Conservation (phyloP, 129 eudicot species). For the carrot (Daucus carota) region DNA sequence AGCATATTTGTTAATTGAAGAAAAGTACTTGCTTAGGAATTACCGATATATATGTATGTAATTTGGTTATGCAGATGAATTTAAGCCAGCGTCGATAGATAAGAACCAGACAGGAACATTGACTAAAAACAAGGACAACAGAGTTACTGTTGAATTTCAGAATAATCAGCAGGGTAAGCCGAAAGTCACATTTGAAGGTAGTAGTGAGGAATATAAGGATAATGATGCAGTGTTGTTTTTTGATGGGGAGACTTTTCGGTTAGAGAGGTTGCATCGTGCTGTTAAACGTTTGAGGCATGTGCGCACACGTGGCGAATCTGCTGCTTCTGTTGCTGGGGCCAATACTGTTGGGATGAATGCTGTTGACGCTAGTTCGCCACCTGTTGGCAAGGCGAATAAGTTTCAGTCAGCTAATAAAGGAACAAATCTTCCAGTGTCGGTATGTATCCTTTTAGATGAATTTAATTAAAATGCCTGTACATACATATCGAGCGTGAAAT, state of each 20-base stretch:
- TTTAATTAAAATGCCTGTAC: neutral
- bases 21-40: neutral
- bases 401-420: slow-evolving; percentile 43
- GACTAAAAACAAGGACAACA: slow-evolving; percentile 77
- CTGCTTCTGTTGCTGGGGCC: slow-evolving; percentile 33
- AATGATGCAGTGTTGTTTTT: slow-evolving; percentile 95
- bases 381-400: slow-evolving; percentile 42
- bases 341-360: slow-evolving; percentile 18
- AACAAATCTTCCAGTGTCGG: slow-evolving; percentile 42
- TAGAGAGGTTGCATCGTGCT: slow-evolving; percentile 88
- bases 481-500: no score
- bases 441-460: slow-evolving; percentile 21
- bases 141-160: slow-evolving; percentile 75
- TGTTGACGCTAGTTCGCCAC: slow-evolving; percentile 52
- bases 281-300: slow-evolving; percentile 76
- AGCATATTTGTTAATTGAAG: neutral
- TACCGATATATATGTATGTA: neutral
- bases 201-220: slow-evolving; percentile 83
- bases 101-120: slow-evolving; percentile 71
- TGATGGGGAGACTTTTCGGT: slow-evolving; percentile 72
- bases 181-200: slow-evolving; percentile 72
- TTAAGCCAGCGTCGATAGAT: slow-evolving; percentile 92
- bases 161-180: slow-evolving; percentile 85
- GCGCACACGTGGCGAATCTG: slow-evolving; percentile 76
- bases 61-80: slow-evolving; percentile 51